Base-by-base conservation (phyloP, 163 green algal genomes). In the Prototheca cutis region DNA sequence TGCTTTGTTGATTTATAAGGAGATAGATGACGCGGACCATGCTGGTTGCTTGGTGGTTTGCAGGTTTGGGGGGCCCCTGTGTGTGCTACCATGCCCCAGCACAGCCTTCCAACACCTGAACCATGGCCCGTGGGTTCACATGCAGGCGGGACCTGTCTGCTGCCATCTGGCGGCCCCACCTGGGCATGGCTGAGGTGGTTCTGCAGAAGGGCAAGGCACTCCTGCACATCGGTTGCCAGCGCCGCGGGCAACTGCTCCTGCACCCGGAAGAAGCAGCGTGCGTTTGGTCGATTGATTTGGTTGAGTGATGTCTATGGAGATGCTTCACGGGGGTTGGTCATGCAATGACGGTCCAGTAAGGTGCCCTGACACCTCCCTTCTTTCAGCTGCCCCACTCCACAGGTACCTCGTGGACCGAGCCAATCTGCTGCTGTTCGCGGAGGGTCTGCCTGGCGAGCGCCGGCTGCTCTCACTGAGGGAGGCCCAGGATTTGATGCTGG, bases 391-490 rank as follows among this genome's bases (percentile, higher is more conserved):
- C n/a, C n/a, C 42, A 51, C 42, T 51, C 42, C n/a, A 28, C 70
- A 79, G 74, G 23, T 83, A 73, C 62, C 53, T 80, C 4, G 27
- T 83, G 29, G 76, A 84, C 63, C 72, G 74, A 13, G 71, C 70
- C 21, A 80, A 80, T 55, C 55, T 84, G 54, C 60, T 84, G 36
- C 58, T 84, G 31, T 80, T 84, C 42, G 27, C 72, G 42, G 66
- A 79, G 33, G n/a, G 15, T 17, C 31, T 10, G 31, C 40, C 40
- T n/a, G n/a, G 49, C 15, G 58, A 31, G 34, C 62, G 28, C 56
- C 63, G 10, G 49, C 60, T 80, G 34, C 61, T 77, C 8, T 78
- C 69, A 17, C 13, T 77, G 21, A 64, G 77, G 57, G 62, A 76
- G 39, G 55, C 54, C 4, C 24, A 60, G 23, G 59, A 63, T 8